A percentile compares a stretch with the other conserved stretches of the same genome.
These are phyloP conservation scores for Actinomucor elegans DNA, from an alignment of 371 early-diverging fungal genomes.

Conservation along the genomic window DNA sequence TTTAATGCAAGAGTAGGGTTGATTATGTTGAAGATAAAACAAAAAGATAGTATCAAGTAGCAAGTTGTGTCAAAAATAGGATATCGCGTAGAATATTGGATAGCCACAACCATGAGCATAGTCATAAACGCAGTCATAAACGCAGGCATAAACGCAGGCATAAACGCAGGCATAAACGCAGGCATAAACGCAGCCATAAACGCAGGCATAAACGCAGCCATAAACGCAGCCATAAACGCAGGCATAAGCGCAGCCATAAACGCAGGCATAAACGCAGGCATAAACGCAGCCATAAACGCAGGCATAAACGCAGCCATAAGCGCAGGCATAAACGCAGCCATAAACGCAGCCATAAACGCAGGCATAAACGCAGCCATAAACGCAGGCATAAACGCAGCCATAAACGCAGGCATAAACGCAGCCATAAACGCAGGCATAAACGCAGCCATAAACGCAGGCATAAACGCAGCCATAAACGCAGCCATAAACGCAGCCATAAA, in stretches of 20 bases:
- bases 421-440: conserved; percentile 5
- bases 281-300: conserved; percentile 10
- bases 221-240: conserved; percentile 5
- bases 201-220: conserved; percentile 6
- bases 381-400: conserved; percentile 3
- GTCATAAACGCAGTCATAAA: neutral
- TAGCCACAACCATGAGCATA: neutral
- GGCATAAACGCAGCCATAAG: conserved; percentile 1
- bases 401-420: conserved; percentile 7
- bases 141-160: neutral
- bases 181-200: conserved; percentile 3
- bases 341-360: neutral
- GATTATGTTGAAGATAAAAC: too few species aligned
- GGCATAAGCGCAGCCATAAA: conserved; percentile 1
- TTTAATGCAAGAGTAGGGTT: too few species aligned
- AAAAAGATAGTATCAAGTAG: too few species aligned
- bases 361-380: conserved; percentile 6
- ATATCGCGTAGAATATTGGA: too few species aligned
- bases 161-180: conserved; percentile 7
- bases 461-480: neutral
- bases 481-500: neutral
- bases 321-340: neutral
- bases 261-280: conserved; percentile 10
- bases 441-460: conserved; percentile 2
- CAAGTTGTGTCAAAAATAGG: too few species aligned